Evolutionary conservation across 148 eudicot species (phyloP), one percentile per base, ranked within the genome.

Genomic region (Fagopyrum tataricum): DNA sequence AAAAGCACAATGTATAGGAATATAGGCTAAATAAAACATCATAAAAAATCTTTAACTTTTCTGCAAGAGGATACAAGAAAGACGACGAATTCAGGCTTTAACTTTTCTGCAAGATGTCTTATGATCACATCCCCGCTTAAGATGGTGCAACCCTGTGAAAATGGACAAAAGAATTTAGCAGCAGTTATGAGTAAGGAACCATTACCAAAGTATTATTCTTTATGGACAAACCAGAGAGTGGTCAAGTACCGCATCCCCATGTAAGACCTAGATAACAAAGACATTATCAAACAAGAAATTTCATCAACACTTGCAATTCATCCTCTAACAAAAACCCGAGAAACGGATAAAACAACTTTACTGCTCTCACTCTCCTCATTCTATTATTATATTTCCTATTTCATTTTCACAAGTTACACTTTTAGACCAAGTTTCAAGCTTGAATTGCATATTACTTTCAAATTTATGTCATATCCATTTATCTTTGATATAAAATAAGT

Each of bases 121-220:
- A 95, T 90, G 76, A 95, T 95, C 24, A 95, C 93, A 79, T 95
- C 97, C 77, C 98, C 98, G 52, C 98, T 95, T 85, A 95, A 82
- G 76, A 95, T 91, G 37, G 96, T 95, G 84, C 98, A 91, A 44
- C 84, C 98, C 98, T 94, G 87, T 67, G 37, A 61, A 81, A 20
- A 75, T 52, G 55, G 72, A 24, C 17, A 73, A 75, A 44, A 56
- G 1, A 31, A 31, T 31, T 10, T 51, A 71, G 74, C 59, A 70
- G 20, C 56, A 23, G 42, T 23, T 18, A 64, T 42, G 51, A 15
- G 14, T 31, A 71, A 49, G 26, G 20, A 26, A n/a, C 14, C 6
- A 52, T 26, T 43, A 43, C 14, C 10, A 40, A 20, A 44, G 71
- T 40, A 6, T 41, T 40, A 6, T 11, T 23, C 39, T 23, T 59